Conservation (phyloP, 2,329 filamentous ascomycete genomes). For the Monosporascus sp. region DNA sequence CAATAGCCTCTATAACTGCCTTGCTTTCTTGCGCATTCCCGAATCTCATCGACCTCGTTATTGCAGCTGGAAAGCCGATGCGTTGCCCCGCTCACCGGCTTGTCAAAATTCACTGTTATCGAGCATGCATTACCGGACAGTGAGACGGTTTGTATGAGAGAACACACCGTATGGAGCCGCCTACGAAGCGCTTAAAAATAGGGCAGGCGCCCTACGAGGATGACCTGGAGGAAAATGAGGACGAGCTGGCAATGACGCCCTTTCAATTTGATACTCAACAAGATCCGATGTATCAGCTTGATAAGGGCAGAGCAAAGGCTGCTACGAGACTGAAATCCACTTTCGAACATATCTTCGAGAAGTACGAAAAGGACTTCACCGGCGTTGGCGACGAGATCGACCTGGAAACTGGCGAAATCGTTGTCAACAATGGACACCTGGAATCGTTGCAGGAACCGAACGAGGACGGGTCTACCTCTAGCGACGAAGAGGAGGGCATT, state of each 20-base stretch:
- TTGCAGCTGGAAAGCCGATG: no score
- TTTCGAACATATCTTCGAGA: conserved; percentile 84
- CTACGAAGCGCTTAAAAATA: conserved; percentile 56
- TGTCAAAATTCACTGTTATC: no score
- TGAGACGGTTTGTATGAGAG: no score
- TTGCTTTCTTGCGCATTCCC: no score
- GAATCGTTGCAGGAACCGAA: conserved; percentile 39
- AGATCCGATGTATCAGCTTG: conserved; percentile 52
- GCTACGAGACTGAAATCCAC: conserved; percentile 71
- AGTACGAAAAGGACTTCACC: conserved; percentile 79
- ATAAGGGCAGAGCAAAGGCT: conserved; percentile 59
- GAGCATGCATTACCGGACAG: no score
- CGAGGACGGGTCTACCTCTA: conserved; percentile 26
- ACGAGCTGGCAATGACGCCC: conserved; percentile 44
- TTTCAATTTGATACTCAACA: conserved; percentile 42
- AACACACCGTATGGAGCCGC: conserved; percentile 46
- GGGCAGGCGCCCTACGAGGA: conserved; percentile 34
- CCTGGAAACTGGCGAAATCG: conserved; percentile 69
- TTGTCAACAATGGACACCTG: conserved; percentile 90
- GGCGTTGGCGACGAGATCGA: conserved; percentile 88
- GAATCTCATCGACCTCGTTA: no score
- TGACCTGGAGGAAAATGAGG: conserved; percentile 35
- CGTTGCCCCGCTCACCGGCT: no score
- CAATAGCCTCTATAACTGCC: no score
- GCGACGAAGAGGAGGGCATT: conserved; percentile 32